phyloP scores from a whole-genome alignment of 176 grass and related monocot species.

The Aegilops speltoides region DNA sequence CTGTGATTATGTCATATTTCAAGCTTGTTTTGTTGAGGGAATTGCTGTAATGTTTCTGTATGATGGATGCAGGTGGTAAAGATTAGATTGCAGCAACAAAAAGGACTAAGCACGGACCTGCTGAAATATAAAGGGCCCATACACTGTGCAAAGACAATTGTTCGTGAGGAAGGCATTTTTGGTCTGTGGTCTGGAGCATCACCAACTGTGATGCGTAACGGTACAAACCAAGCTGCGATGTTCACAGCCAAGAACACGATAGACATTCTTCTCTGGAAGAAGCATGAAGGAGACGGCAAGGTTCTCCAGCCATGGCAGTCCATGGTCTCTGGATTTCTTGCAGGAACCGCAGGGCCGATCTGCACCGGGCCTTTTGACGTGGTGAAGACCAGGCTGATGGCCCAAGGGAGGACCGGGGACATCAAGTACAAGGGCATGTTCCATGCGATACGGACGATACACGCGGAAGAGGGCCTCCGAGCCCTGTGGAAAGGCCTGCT shows the following conservation, averaged over 20 bases:
- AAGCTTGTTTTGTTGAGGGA: neutral
- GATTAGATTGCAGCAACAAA: constrained; percentile 90
- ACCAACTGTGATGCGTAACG: constrained; percentile 94
- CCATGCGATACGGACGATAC: constrained; percentile 78
- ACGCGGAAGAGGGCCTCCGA: constrained; percentile 72
- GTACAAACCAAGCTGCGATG: constrained; percentile 98
- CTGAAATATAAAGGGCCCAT: constrained; percentile 82
- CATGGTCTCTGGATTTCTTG: constrained; percentile 94
- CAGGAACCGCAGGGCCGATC: constrained; percentile 87
- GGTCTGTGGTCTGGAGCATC: constrained; percentile 86
- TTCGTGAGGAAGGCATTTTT: constrained; percentile 75
- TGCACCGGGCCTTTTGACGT: constrained; percentile 95
- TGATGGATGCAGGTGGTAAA: constrained; percentile 68
- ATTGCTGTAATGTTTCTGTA: constrained; percentile 15
- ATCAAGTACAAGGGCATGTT: constrained; percentile 81
- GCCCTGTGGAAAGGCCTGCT: constrained; percentile 92
- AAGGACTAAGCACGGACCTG: constrained; percentile 73
- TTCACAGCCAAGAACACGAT: constrained; percentile 94
- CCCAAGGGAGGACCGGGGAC: constrained; percentile 70
- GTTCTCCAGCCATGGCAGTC: constrained; percentile 93
- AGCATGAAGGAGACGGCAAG: constrained; percentile 83
- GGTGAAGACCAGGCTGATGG: constrained; percentile 93
- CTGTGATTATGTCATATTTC: neutral
- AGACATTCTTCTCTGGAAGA: constrained; percentile 89
- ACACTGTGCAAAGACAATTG: constrained; percentile 78